A percentile compares a stretch with the other conserved stretches of the same genome.
Evolutionary conservation across 441 rosid species (phyloP).

Genomic region (Jatropha podagrica): DNA sequence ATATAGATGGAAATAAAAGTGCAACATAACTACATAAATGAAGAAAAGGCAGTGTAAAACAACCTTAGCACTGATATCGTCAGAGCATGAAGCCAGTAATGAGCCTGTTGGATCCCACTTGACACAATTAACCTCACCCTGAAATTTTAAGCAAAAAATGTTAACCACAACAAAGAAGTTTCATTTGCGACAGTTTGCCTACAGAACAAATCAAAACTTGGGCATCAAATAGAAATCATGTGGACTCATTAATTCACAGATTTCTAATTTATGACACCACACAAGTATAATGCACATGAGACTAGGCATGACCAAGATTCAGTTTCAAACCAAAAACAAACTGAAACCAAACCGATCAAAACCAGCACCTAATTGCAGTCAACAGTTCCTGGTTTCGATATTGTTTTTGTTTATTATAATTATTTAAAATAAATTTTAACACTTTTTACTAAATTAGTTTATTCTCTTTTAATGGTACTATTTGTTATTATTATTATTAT

Average conservation of each 20-base stretch:
- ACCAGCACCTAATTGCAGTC: too few relatives aligned
- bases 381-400: too few relatives aligned
- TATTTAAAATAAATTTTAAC: too few relatives aligned
- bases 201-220: neutral
- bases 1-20: neutral
- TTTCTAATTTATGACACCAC: neutral
- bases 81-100: constrained; percentile 94
- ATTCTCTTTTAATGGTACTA: too few relatives aligned
- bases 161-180: constrained; percentile 3
- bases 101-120: constrained; percentile 99
- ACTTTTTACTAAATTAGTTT: too few relatives aligned
- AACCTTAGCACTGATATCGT: constrained; percentile 95
- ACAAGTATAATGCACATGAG: neutral
- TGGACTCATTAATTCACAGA: neutral
- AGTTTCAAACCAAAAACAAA: too few relatives aligned
- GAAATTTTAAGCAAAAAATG: constrained; percentile 23
- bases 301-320: neutral
- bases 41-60: constrained; percentile 7
- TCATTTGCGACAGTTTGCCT: neutral
- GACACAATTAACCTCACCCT: constrained; percentile 99
- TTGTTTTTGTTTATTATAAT: too few relatives aligned
- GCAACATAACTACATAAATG: constrained; percentile 10
- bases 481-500: too few relatives aligned
- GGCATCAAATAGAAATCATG: neutral
- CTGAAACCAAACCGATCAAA: too few relatives aligned